Conservation (phyloP, 345 rosid species). For the Populus alba region DNA sequence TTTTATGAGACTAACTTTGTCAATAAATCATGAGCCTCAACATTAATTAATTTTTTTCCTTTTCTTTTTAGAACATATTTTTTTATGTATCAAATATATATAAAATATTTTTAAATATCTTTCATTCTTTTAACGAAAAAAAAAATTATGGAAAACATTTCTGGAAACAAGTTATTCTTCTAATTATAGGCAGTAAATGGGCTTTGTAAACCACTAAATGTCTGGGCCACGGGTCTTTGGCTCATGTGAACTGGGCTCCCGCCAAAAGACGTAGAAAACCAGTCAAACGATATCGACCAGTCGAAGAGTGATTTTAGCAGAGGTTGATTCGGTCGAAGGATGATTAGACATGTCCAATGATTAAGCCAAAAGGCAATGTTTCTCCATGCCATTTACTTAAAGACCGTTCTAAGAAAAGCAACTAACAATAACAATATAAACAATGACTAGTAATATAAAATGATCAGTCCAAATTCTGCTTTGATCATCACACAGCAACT, state of each 20-base stretch:
- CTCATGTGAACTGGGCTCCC: not conserved
- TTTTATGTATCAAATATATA: no score
- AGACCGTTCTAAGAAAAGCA: no score
- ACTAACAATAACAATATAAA: not conserved
- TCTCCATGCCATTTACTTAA: not conserved
- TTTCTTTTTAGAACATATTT: no score
- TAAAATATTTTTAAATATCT: no score
- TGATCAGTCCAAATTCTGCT: constrained; percentile 15
- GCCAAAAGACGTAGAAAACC: not conserved
- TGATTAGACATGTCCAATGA: not conserved
- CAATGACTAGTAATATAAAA: not conserved
- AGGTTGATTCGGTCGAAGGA: not conserved
- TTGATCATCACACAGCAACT: constrained; percentile 23
- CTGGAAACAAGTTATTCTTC: no score
- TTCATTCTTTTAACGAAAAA: no score
- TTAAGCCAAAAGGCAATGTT: not conserved
- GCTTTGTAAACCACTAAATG: not conserved
- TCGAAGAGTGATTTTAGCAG: not conserved
- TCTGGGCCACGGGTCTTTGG: not conserved
- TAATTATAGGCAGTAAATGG: not conserved
- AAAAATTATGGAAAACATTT: no score
- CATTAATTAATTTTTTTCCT: no score
- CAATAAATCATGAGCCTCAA: no score
- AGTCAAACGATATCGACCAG: not conserved
- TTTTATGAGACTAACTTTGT: no score